Evolutionary conservation across 2,329 filamentous ascomycete species (phyloP), one percentile per base, ranked within the genome.

Genomic region (Xylaria sp.): DNA sequence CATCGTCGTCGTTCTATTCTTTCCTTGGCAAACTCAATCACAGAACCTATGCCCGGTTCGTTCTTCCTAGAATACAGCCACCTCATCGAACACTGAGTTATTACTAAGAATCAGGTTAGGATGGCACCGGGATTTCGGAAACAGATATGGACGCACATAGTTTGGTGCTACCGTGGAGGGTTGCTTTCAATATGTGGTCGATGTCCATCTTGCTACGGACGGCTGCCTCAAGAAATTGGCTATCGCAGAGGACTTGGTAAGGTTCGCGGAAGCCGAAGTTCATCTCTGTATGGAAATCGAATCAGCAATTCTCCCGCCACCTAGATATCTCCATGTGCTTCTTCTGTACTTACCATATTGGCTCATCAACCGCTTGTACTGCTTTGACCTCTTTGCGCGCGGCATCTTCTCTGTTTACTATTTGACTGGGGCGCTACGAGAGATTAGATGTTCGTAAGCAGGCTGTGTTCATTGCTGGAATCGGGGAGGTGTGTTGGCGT

Each of bases 281-380:
- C 76, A 94, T 85, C 73, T 89, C 63, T 65, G 17, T 7, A 44
- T 2, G 8, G 6, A 5, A 6, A 33, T 47, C 5, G 19, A 21
- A 33, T 64, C 52, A 62, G 58, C 35, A 3, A 55, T 38, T 38
- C 21, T 6, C 46, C 17, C 13, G 38, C 17, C 11, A 23, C 7
- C n/a, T 19, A n/a, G 25, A 25, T 51, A 43, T n/a, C 11, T 17
- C 19, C 19, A 46, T 5, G 35, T n/a, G 17, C 33, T 17, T 44
- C 43, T 52, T 49, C 11, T 29, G 46, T 25, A 38, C 63, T 53
- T 38, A 65, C 63, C 87, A 84, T 93, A 97, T 74, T 94, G 90
- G 78, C 92, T 89, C 89, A 99, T 96, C 72, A 97, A 87, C 87
- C 97, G 97, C 74, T 89, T 87, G 76, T 92, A 93, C 71, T 90